Evolutionary conservation across 192 early-diverging fungal species (phyloP).

Genomic region (Podila epigama): DNA sequence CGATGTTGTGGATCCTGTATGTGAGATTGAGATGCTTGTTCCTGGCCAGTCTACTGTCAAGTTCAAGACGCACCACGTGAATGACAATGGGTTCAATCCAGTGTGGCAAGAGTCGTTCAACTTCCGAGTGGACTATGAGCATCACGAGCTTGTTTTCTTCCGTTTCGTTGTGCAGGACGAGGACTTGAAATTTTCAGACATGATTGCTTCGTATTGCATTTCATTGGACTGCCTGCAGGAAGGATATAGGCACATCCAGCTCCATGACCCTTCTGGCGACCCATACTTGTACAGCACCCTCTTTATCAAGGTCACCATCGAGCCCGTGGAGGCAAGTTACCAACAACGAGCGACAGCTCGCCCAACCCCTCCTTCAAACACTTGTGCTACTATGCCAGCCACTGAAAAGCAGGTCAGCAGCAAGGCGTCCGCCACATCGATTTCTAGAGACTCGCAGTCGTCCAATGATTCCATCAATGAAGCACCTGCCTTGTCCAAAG

Average conservation of each 20-base stretch:
- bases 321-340: slow-evolving; percentile 2
- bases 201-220: slow-evolving; percentile 54
- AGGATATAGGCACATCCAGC: slow-evolving; percentile 75
- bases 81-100: slow-evolving; percentile 63
- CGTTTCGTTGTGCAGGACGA: slow-evolving; percentile 52
- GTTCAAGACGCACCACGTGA: slow-evolving; percentile 60
- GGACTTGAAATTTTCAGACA: slow-evolving; percentile 48
- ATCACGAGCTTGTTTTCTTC: slow-evolving; percentile 50
- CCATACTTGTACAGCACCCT: slow-evolving; percentile 69
- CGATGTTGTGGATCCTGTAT: slow-evolving; percentile 65
- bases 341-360: background rate
- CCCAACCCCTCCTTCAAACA: background rate
- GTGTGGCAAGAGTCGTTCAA: slow-evolving; percentile 47
- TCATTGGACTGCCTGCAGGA: slow-evolving; percentile 51
- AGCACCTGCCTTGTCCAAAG: background rate
- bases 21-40: slow-evolving; percentile 65
- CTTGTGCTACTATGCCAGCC: background rate
- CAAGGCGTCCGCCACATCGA: background rate
- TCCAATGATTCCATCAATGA: background rate
- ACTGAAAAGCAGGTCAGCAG: background rate
- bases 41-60: slow-evolving; percentile 52
- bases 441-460: background rate
- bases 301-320: slow-evolving; percentile 54
- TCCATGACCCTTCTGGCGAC: slow-evolving; percentile 70
- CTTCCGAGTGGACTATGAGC: slow-evolving; percentile 52